These are phyloP conservation scores for Straminergon stramineum DNA, from an alignment of 225 moss, liverwort and hornwort species.

Conservation along the genomic window DNA sequence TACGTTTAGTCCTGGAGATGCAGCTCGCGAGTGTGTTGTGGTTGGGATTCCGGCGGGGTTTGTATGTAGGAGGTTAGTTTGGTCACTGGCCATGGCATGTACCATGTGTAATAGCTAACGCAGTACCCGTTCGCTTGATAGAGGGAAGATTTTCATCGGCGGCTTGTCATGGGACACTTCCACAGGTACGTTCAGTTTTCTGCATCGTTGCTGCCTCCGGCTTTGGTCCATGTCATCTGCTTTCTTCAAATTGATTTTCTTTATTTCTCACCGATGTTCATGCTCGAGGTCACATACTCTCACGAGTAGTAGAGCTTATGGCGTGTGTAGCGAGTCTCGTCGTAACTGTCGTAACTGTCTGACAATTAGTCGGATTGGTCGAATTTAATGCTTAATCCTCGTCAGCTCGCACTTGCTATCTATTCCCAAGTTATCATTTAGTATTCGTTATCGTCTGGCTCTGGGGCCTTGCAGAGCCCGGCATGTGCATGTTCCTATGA, in stretches of 20 bases:
- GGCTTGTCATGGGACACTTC: conserved; percentile 99
- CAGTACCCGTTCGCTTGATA: conserved; percentile 90
- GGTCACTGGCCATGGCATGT: conserved; percentile 50
- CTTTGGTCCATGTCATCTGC: neutral
- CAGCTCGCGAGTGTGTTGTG: conserved; percentile 67
- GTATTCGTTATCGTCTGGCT: neutral
- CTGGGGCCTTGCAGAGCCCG: neutral
- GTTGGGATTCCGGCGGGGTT: conserved; percentile 77
- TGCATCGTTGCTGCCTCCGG: neutral
- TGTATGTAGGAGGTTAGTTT: conserved; percentile 77
- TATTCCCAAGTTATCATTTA: neutral
- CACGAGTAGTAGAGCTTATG: neutral
- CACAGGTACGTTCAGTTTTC: conserved; percentile 54
- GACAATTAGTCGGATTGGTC: neutral
- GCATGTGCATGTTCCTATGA: neutral
- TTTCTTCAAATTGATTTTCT: neutral
- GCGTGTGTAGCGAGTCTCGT: neutral
- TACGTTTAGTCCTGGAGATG: conserved; percentile 37
- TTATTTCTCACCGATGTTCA: neutral
- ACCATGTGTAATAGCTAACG: conserved; percentile 70
- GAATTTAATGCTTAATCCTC: neutral
- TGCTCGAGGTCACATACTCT: neutral
- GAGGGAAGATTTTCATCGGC: conserved; percentile 99
- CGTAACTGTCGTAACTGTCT: neutral
- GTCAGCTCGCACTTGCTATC: neutral